A percentile compares a stretch with the other conserved stretches of the same genome.
Conservation (phyloP, 1,284 basidiomycete species). For the Cerrena zonata region DNA sequence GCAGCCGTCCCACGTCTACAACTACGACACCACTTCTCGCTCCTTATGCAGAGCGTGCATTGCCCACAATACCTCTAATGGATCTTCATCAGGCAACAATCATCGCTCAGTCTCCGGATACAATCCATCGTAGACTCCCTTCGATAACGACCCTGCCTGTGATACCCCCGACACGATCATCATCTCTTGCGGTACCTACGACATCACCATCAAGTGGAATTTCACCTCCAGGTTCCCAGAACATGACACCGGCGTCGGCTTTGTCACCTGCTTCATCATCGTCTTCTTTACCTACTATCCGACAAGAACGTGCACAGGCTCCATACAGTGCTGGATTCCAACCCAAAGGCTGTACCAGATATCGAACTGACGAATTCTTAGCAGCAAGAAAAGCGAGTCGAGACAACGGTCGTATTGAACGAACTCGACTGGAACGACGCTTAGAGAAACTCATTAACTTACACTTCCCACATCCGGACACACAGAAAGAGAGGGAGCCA, state of each 20-base stretch:
- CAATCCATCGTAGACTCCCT: too few relatives aligned
- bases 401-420: constrained; percentile 67
- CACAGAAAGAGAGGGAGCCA: constrained; percentile 20
- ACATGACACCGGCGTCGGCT: constrained; percentile 25
- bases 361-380: constrained; percentile 76
- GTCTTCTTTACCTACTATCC: constrained; percentile 14
- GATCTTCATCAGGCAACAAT: constrained; percentile 10
- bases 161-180: constrained; percentile 11
- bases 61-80: constrained; percentile 21
- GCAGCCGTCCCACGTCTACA: constrained; percentile 18
- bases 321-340: constrained; percentile 81
- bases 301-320: constrained; percentile 27
- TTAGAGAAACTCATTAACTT: constrained; percentile 81
- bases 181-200: constrained; percentile 12
- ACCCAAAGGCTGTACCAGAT: constrained; percentile 66
- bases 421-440: constrained; percentile 73
- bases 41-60: constrained; percentile 17
- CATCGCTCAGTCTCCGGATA: background rate
- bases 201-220: constrained; percentile 15
- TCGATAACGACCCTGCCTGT: constrained; percentile 5
- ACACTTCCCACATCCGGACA: constrained; percentile 58
- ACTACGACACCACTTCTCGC: constrained; percentile 17
- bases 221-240: constrained; percentile 14
- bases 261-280: constrained; percentile 24
- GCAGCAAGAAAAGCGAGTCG: constrained; percentile 48